These are phyloP conservation scores for Ustilago crameri DNA, from an alignment of 1,284 basidiomycete genomes.

Conservation along the genomic window DNA sequence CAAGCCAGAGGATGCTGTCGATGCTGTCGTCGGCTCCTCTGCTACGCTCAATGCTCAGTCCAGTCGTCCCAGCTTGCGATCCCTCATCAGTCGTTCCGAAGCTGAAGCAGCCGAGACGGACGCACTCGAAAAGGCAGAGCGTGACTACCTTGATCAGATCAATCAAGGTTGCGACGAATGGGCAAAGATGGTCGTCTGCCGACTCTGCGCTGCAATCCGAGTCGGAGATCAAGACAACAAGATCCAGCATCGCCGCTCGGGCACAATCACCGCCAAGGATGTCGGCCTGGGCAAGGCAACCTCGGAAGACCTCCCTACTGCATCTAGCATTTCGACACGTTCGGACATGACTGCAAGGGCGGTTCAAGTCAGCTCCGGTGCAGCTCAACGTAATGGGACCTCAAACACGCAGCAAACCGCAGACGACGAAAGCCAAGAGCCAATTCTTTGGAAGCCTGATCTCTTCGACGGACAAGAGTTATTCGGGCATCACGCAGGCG, in stretches of 20 bases:
- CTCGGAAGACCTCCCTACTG: conserved; percentile 1
- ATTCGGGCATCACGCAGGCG: conserved; percentile 22
- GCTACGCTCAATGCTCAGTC: conserved; percentile 22
- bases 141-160: conserved; percentile 39
- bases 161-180: conserved; percentile 50
- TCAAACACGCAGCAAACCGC: not conserved
- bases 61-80: conserved; percentile 37
- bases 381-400: not conserved
- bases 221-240: conserved; percentile 9
- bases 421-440: conserved; percentile 3
- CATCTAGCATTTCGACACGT: conserved; percentile 40
- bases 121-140: conserved; percentile 49
- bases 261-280: conserved; percentile 41
- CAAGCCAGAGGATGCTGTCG: conserved; percentile 29
- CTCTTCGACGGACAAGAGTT: conserved; percentile 48
- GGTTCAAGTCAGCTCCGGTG: conserved; percentile 14
- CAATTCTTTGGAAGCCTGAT: conserved; percentile 44
- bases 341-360: conserved; percentile 50
- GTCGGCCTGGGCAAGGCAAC: conserved; percentile 9
- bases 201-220: conserved; percentile 34
- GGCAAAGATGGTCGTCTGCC: conserved; percentile 55
- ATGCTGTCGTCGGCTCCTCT: conserved; percentile 12
- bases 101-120: conserved; percentile 52
- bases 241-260: conserved; percentile 22
- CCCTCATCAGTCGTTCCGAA: conserved; percentile 35